Base-by-base conservation (phyloP, 2,329 filamentous ascomycete genomes). In the Diaporthe vexans region DNA sequence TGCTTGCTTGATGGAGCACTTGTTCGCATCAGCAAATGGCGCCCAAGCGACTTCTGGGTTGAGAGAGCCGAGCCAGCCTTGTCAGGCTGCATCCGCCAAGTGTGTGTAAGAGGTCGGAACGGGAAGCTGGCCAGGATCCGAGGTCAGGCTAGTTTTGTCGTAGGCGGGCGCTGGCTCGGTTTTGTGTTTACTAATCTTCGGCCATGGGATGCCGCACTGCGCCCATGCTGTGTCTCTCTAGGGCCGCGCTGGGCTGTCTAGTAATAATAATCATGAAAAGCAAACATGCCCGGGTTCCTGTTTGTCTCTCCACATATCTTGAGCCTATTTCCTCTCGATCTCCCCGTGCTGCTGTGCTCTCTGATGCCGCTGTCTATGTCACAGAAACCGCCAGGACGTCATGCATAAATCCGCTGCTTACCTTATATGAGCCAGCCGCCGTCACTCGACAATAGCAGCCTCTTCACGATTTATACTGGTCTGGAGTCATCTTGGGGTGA, bases 161-260 rank as follows among this genome's bases (percentile, higher is more conserved):
- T 40, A 40, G 26, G 29, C 24, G 61, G 29, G 26, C 29, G 26
- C n/a, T 71, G 52, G 43, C 13, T 71, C 33, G 72, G 51, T 46
- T 74, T 74, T 63, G 24, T 74, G 72, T 63, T 71, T 65, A 74
- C 52, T 74, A 65, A 74, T 71, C 72, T 73, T 70, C 19, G 71
- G 51, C 51, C 35, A 13, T 35, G 37, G 56, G 43, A 54, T 73
- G 54, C 35, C 29, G 26, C 35, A 26, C 40, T 19, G 37, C 33
- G 15, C 46, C 61, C 57, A 35, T 37, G 26, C n/a, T 7, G 21
- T 35, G 57, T 15, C 29, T 15, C 63, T 26, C 8, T 7, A 29
- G 58, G 58, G n/a, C 13, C 26, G 9, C 37, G 26, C 4, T 19
- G 46, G 29, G 10, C 29, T 19, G 13, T 51, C 21, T 26, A 37